Percentiles rank a stretch among this genome's conserved stretches.
phyloP scores from a whole-genome alignment of 331 rosid genomes.

The Erythrophleum ivorense region DNA sequence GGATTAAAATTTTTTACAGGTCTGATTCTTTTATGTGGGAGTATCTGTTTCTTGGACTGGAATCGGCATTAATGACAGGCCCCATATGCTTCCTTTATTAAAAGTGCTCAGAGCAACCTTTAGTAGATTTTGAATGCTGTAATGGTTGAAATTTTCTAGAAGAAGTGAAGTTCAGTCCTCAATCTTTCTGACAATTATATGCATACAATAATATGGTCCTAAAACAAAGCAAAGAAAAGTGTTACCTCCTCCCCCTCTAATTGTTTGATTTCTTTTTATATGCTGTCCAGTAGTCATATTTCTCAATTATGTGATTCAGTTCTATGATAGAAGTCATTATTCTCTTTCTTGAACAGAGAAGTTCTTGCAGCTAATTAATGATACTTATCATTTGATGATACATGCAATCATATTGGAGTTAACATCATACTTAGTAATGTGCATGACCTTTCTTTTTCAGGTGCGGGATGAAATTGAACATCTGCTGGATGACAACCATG shows the following conservation, averaged over 20 bases:
- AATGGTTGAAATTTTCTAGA: background rate
- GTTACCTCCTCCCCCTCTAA: background rate
- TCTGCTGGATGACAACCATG: constrained; percentile 73
- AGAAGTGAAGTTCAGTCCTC: background rate
- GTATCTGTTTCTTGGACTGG: background rate
- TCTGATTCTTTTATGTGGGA: background rate
- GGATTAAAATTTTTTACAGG: background rate
- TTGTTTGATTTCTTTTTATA: background rate
- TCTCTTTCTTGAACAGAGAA: background rate
- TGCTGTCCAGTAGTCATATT: background rate
- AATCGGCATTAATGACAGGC: background rate
- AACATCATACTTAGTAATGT: background rate
- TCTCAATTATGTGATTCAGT: no score
- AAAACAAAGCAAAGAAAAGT: background rate
- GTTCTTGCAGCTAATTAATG: background rate
- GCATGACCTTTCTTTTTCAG: constrained; percentile 38
- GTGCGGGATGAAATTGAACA: constrained; percentile 76
- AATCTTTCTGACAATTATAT: background rate
- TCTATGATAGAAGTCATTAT: no score
- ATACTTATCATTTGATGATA: constrained; percentile 8
- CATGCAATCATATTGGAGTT: background rate
- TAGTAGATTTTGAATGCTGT: background rate
- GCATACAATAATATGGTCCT: background rate
- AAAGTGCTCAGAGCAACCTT: background rate
- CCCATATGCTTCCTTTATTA: background rate